These are phyloP conservation scores for Endoconidiophora polonica DNA, from an alignment of 2,329 filamentous ascomycete species.

Conservation along the genomic window DNA sequence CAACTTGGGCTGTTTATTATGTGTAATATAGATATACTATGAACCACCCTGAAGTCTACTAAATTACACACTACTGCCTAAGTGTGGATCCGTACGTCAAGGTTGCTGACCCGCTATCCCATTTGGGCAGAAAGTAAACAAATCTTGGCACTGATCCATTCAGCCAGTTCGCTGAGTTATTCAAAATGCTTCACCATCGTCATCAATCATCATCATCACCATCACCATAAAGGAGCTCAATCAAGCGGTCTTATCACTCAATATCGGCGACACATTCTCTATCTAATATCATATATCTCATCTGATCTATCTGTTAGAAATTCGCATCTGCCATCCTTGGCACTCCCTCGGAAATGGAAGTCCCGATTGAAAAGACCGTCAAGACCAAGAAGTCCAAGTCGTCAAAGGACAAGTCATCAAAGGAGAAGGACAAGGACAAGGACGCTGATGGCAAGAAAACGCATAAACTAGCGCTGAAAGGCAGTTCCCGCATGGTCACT, in stretches of 20 bases:
- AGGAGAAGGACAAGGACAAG: conserved; percentile 16
- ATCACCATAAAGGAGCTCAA: not conserved
- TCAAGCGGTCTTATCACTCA: not conserved
- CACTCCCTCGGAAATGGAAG: not conserved
- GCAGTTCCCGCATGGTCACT: conserved; percentile 69
- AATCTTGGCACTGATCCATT: not conserved
- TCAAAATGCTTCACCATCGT: not conserved
- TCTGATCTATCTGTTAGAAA: not conserved
- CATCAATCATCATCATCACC: not conserved
- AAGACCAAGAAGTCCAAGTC: conserved; percentile 7
- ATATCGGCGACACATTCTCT: not conserved
- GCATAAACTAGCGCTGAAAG: conserved; percentile 85
- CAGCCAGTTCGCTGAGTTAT: not conserved
- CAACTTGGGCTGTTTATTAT: no score
- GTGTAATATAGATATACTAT: no score
- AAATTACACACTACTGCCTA: no score
- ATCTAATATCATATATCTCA: not conserved
- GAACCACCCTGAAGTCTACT: no score
- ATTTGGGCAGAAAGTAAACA: conserved; percentile 8
- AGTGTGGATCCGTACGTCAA: no score
- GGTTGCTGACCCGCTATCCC: not conserved
- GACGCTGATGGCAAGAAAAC: conserved; percentile 67
- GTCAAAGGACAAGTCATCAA: conserved; percentile 1
- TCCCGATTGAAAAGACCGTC: conserved; percentile 4
- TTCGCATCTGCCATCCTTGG: no score